These are phyloP conservation scores for Paraphoma chrysanthemicola DNA, from an alignment of 2,329 filamentous ascomycete species.

Conservation along the genomic window DNA sequence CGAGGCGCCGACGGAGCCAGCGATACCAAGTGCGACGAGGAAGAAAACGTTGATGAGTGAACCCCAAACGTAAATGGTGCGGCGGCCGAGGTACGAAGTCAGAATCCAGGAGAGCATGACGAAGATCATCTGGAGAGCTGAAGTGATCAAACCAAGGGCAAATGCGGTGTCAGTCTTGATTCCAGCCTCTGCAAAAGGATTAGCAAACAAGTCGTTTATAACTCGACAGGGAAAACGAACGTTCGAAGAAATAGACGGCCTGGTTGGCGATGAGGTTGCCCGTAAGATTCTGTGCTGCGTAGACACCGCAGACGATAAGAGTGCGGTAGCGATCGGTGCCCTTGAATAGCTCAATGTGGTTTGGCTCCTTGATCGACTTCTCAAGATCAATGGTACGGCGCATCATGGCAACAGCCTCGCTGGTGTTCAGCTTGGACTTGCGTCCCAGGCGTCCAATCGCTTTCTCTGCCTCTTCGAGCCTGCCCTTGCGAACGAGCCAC, in stretches of 20 bases:
- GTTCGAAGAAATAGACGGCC: slow-evolving; percentile 67
- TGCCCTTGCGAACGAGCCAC: slow-evolving; percentile 56
- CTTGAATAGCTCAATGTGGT: slow-evolving; percentile 60
- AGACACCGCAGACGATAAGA: slow-evolving; percentile 63
- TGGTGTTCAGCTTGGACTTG: slow-evolving; percentile 48
- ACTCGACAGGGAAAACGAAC: slow-evolving; percentile 42
- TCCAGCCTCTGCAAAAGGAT: slow-evolving; percentile 63
- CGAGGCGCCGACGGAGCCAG: slow-evolving; percentile 57
- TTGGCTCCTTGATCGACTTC: slow-evolving; percentile 56
- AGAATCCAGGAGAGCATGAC: slow-evolving; percentile 73
- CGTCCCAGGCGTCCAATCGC: slow-evolving; percentile 60
- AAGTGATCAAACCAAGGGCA: slow-evolving; percentile 69
- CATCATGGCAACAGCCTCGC: slow-evolving; percentile 65
- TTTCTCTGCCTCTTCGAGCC: slow-evolving; percentile 51
- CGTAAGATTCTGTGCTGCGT: slow-evolving; percentile 66
- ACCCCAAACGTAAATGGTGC: slow-evolving; percentile 70
- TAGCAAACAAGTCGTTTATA: slow-evolving; percentile 27
- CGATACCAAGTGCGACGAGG: slow-evolving; percentile 66
- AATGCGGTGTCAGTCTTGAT: slow-evolving; percentile 64
- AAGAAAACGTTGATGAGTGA: slow-evolving; percentile 61
- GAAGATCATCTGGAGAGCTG: slow-evolving; percentile 66
- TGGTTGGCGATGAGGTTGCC: slow-evolving; percentile 70
- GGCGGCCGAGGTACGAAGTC: slow-evolving; percentile 68
- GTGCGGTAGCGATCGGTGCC: slow-evolving; percentile 64
- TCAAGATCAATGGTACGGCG: slow-evolving; percentile 64